A percentile compares a stretch with the other conserved stretches of the same genome.
Conservation (phyloP, 164 flowering plant genomes). For the Berberis vulgaris region DNA sequence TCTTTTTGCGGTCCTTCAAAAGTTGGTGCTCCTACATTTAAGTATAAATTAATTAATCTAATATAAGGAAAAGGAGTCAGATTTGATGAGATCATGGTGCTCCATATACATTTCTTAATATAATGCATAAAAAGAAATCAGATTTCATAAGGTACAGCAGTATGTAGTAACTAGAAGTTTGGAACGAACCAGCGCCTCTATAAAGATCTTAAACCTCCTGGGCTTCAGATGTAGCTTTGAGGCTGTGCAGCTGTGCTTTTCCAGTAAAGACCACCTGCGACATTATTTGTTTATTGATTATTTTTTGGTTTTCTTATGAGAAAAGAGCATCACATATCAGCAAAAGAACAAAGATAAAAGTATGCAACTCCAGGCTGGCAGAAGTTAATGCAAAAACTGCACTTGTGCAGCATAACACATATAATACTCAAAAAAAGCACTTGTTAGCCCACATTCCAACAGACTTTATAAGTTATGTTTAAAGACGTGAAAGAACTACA, state of each 20-base stretch:
- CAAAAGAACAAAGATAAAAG: too few relatives aligned
- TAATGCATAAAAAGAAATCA: neutral
- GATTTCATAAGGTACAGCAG: neutral
- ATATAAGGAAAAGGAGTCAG: constrained; percentile 5
- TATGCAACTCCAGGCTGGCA: too few relatives aligned
- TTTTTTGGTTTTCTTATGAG: too few relatives aligned
- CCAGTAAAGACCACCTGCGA: constrained; percentile 94
- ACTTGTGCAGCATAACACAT: neutral
- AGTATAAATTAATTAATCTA: constrained; percentile 18
- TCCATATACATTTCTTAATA: too few relatives aligned
- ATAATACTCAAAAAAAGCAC: neutral
- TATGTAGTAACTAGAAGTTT: constrained; percentile 1
- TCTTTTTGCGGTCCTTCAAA: constrained; percentile 80
- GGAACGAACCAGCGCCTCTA: constrained; percentile 84
- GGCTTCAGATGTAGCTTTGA: constrained; percentile 97
- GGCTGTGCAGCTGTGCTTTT: constrained; percentile 93
- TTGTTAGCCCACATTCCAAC: too few relatives aligned
- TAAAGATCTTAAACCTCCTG: constrained; percentile 76
- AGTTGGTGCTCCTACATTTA: constrained; percentile 88
- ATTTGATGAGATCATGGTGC: neutral
- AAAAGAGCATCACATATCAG: too few relatives aligned
- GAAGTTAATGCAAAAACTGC: too few relatives aligned
- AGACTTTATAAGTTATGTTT: too few relatives aligned
- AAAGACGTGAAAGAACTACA: too few relatives aligned
- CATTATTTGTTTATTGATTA: neutral